Evolutionary conservation across 768 basidiomycete genomes (phyloP).

Genomic region (Exsudoporus frostii): DNA sequence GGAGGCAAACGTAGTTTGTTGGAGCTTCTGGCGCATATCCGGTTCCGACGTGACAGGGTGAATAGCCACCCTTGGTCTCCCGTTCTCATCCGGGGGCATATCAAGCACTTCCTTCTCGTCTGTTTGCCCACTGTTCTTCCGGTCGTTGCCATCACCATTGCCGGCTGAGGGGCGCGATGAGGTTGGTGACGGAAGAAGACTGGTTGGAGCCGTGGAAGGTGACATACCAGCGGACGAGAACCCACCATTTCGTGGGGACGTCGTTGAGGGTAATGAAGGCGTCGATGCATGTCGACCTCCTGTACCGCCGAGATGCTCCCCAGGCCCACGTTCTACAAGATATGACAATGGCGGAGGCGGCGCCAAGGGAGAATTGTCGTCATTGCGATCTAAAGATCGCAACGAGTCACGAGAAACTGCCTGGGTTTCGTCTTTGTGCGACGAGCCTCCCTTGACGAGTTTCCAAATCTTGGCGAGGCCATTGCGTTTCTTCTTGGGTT

Average conservation of each 20-base stretch:
- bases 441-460: slow-evolving; percentile 58
- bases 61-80: slow-evolving; percentile 39
- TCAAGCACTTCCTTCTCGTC: slow-evolving; percentile 44
- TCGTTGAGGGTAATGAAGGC: slow-evolving; percentile 60
- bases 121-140: slow-evolving; percentile 39
- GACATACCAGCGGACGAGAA: slow-evolving; percentile 62
- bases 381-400: slow-evolving; percentile 41
- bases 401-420: slow-evolving; percentile 31
- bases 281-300: slow-evolving; percentile 62
- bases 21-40: slow-evolving; percentile 52
- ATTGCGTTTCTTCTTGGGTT: slow-evolving; percentile 74
- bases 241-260: slow-evolving; percentile 52
- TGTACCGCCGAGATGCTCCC: slow-evolving; percentile 44
- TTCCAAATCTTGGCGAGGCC: slow-evolving; percentile 81
- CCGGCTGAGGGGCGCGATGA: slow-evolving; percentile 63
- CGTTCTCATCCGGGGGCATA: slow-evolving; percentile 29
- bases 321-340: slow-evolving; percentile 60
- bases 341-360: slow-evolving; percentile 93
- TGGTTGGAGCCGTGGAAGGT: slow-evolving; percentile 73
- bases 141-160: slow-evolving; percentile 50
- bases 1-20: slow-evolving; percentile 34
- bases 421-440: slow-evolving; percentile 38
- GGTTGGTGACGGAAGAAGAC: slow-evolving; percentile 69
- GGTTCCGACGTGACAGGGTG: slow-evolving; percentile 60
- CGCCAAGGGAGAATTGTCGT: slow-evolving; percentile 75